phyloP scores from a whole-genome alignment of 2,329 filamentous ascomycete genomes.

The Colletotrichum chrysophilum region DNA sequence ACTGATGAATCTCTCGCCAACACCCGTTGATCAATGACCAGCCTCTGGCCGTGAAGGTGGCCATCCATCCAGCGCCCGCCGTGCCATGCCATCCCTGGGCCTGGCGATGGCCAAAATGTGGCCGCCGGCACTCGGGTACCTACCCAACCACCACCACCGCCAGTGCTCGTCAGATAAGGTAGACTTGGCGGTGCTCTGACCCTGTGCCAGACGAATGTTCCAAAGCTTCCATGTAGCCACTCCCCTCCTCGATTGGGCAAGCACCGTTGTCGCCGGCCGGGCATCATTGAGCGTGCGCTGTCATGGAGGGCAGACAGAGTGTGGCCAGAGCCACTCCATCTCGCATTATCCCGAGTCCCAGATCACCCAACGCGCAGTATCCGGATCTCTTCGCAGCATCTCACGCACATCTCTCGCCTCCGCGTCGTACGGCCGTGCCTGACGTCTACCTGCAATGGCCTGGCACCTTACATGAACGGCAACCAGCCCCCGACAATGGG shows the following conservation, averaged over 20 bases:
- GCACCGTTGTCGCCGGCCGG: background rate
- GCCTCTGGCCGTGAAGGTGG: background rate
- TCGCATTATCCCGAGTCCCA: background rate
- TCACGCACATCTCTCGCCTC: background rate
- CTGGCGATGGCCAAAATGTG: background rate
- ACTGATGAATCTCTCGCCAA: background rate
- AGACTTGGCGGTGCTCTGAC: slow-evolving; percentile 16
- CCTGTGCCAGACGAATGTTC: slow-evolving; percentile 15
- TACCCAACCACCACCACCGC: background rate
- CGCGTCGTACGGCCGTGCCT: background rate
- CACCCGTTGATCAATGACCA: background rate
- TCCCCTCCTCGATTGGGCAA: slow-evolving; percentile 12
- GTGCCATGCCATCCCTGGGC: background rate
- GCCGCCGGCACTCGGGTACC: background rate
- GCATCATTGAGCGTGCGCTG: background rate
- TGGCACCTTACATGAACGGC: background rate
- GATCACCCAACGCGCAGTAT: background rate
- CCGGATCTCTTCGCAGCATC: background rate
- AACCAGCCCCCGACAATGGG: background rate
- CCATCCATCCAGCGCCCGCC: background rate
- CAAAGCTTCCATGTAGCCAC: slow-evolving; percentile 17
- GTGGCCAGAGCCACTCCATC: slow-evolving; percentile 10
- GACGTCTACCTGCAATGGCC: background rate
- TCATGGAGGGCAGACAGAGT: background rate
- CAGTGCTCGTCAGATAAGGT: slow-evolving; percentile 3